These are phyloP conservation scores for Eugenia klotzschiana DNA, from an alignment of 441 rosid species.

Conservation along the genomic window DNA sequence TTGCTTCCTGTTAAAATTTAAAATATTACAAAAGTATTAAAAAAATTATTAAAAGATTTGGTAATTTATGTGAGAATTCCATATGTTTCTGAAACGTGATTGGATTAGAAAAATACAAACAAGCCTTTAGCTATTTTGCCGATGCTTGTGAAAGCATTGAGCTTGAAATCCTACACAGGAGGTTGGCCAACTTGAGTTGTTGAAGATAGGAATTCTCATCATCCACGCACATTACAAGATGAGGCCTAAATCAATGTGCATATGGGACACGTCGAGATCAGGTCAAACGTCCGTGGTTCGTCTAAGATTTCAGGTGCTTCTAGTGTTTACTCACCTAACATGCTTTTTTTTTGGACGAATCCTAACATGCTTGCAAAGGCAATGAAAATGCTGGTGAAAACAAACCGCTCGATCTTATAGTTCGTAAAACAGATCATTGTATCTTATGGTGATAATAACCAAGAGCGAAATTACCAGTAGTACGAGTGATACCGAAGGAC, in stretches of 20 bases:
- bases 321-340: background rate
- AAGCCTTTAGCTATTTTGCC: background rate
- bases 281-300: background rate
- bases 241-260: background rate
- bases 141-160: background rate
- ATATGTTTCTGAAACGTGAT: background rate
- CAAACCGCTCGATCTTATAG: no score
- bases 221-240: background rate
- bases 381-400: no score
- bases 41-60: no score
- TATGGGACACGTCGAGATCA: accelerated
- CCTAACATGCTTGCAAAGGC: background rate
- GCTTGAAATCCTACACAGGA: accelerated
- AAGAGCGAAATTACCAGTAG: no score
- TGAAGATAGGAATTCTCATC: background rate
- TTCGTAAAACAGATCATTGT: no score
- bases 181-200: background rate
- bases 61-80: background rate
- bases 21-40: accelerated
- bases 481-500: no score
- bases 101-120: background rate
- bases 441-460: no score
- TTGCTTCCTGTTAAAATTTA: no score
- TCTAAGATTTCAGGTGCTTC: background rate
- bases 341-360: no score